phyloP scores from a whole-genome alignment of 2,329 filamentous ascomycete species.

The Aureobasidium sp. region DNA sequence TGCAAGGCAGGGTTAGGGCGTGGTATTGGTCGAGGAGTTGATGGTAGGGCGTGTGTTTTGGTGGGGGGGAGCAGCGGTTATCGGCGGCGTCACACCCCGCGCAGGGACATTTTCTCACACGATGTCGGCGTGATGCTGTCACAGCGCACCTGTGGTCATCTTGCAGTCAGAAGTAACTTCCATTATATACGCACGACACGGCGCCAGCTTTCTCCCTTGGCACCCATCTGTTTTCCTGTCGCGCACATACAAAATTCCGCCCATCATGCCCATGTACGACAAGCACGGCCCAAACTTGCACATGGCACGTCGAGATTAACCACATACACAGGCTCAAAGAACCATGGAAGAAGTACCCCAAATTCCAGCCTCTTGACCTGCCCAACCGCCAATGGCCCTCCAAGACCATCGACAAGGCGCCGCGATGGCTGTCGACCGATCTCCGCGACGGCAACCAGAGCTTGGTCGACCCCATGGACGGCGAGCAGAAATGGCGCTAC shows the following conservation, averaged over 20 bases:
- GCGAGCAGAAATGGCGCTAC: constrained; percentile 89
- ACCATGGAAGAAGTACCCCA: constrained; percentile 68
- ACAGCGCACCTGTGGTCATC: not conserved
- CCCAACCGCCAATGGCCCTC: constrained; percentile 74
- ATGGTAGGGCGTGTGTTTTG: not conserved
- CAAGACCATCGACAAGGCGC: constrained; percentile 73
- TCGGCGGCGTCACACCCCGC: not conserved
- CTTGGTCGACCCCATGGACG: constrained; percentile 88
- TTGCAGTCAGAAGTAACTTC: not conserved
- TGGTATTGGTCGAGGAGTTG: not conserved
- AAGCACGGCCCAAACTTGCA: not conserved
- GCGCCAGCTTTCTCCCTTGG: not conserved
- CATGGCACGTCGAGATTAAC: not conserved
- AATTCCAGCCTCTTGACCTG: constrained; percentile 58
- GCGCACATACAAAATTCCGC: not conserved
- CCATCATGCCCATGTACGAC: constrained; percentile 17
- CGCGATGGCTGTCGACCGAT: constrained; percentile 84
- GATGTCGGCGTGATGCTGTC: constrained; percentile 5
- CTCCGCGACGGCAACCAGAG: constrained; percentile 91
- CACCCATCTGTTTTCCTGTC: not conserved
- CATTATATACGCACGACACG: not conserved
- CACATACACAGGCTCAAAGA: constrained; percentile 51
- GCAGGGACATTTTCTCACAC: constrained; percentile 7
- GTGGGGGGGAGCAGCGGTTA: not conserved
- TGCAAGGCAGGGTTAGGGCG: not conserved